Conservation (phyloP, 164 flowering plant genomes). For the Nymphaea colorata region DNA sequence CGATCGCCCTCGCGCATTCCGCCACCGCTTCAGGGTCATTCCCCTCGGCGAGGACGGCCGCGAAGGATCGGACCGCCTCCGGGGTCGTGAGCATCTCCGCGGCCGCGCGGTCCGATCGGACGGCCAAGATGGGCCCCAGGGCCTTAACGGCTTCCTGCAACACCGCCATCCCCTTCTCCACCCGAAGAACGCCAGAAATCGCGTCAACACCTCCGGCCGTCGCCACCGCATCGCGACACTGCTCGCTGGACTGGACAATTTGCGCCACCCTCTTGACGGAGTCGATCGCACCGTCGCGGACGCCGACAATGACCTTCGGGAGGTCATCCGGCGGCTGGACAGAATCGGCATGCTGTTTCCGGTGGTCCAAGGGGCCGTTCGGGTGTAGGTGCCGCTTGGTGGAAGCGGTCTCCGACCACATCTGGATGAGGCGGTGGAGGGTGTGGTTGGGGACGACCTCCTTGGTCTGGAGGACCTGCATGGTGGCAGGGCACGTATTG, state of each 20-base stretch:
- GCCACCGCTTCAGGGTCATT: not conserved
- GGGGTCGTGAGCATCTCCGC: not conserved
- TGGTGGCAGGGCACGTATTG: constrained; percentile 94
- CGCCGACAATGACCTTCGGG: not conserved
- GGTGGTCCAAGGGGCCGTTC: constrained; percentile 3
- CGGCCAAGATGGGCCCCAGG: constrained; percentile 7
- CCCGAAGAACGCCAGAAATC: constrained; percentile 24
- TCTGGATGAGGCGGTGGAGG: constrained; percentile 69
- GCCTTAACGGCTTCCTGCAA: constrained; percentile 22
- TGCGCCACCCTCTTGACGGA: constrained; percentile 15
- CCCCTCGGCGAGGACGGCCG: not conserved
- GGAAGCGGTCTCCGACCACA: constrained; percentile 53
- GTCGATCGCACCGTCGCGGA: constrained; percentile 1
- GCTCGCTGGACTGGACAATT: constrained; percentile 30
- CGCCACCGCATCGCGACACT: constrained; percentile 33
- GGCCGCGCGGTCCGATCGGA: not conserved
- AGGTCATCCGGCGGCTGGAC: constrained; percentile 3
- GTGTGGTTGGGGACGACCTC: constrained; percentile 73
- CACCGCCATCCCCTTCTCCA: constrained; percentile 6
- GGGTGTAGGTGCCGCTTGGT: not conserved
- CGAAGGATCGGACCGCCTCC: not conserved
- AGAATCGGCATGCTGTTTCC: constrained; percentile 12
- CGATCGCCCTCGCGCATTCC: not conserved
- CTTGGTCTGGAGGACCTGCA: constrained; percentile 61
- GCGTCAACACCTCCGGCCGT: constrained; percentile 26